Evolutionary conservation across 2,329 filamentous ascomycete species (phyloP).

Genomic region (Orbilia oligospora): DNA sequence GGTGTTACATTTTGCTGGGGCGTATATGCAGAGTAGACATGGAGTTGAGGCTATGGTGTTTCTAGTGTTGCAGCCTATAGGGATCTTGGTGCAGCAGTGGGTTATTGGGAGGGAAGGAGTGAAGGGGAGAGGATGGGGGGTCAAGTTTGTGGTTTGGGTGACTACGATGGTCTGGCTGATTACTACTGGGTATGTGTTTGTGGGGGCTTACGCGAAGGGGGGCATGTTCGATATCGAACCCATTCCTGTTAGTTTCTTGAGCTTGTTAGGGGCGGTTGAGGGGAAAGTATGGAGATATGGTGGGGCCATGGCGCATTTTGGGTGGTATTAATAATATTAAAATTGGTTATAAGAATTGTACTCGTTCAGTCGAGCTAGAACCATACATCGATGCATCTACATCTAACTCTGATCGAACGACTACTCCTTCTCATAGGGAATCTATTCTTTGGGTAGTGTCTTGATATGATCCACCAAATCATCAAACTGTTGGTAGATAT

Average conservation of each 20-base stretch:
- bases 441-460: slow-evolving; percentile 3
- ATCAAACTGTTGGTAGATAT: slow-evolving; percentile 53
- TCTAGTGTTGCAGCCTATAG: slow-evolving; percentile 41
- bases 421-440: background rate
- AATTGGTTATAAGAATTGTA: no score
- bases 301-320: slow-evolving; percentile 32
- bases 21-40: slow-evolving; percentile 41
- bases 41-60: slow-evolving; percentile 33
- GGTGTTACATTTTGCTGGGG: slow-evolving; percentile 48
- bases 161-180: slow-evolving; percentile 49
- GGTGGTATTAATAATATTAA: slow-evolving; percentile 8
- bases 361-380: background rate
- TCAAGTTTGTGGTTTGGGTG: slow-evolving; percentile 23
- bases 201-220: slow-evolving; percentile 41
- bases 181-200: slow-evolving; percentile 37
- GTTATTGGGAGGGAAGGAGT: slow-evolving; percentile 25
- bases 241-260: slow-evolving; percentile 52
- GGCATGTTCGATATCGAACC: slow-evolving; percentile 60
- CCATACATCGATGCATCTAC: no score
- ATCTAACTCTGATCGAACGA: background rate
- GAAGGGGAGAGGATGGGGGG: background rate
- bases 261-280: slow-evolving; percentile 37
- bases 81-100: slow-evolving; percentile 40
- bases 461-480: slow-evolving; percentile 44
- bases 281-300: slow-evolving; percentile 34